Evolutionary conservation across 495 filamentous ascomycete species (phyloP).

Genomic region (Opeltia flavorubescens): DNA sequence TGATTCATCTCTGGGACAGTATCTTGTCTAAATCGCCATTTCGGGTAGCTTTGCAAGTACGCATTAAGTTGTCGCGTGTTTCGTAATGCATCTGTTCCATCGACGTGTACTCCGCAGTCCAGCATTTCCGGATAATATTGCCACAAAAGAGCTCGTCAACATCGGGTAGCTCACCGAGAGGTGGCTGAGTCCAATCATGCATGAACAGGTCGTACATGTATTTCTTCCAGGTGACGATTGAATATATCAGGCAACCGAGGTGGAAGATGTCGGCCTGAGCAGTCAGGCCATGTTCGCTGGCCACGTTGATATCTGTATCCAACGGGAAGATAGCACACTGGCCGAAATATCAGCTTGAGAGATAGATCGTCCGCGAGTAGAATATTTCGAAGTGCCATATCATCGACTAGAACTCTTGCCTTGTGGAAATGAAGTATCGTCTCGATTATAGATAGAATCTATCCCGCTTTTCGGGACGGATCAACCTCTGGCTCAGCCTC

Average conservation of each 20-base stretch:
- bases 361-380: conserved; percentile 6
- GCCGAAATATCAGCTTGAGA: conserved; percentile 8
- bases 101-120: not conserved
- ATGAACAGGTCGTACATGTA: not conserved
- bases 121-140: conserved; percentile 3
- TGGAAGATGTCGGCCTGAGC: conserved; percentile 4
- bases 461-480: not conserved
- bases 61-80: no score
- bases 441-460: conserved; percentile 1
- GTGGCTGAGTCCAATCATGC: not conserved
- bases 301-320: not conserved
- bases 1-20: no score
- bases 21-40: no score
- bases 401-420: conserved; percentile 3
- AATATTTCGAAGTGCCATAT: conserved; percentile 5
- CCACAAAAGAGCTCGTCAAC: not conserved
- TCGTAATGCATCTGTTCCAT: not conserved
- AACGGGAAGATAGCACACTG: not conserved
- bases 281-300: conserved; percentile 1
- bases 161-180: not conserved
- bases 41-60: no score
- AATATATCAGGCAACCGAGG: conserved; percentile 6
- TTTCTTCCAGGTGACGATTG: conserved; percentile 3
- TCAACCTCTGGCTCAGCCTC: not conserved
- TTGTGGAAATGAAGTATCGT: conserved; percentile 2